A percentile compares a stretch with the other conserved stretches of the same genome.
These are phyloP conservation scores for Penicillium fuscoglaucum DNA, from an alignment of 2,329 filamentous ascomycete species.

Conservation along the genomic window DNA sequence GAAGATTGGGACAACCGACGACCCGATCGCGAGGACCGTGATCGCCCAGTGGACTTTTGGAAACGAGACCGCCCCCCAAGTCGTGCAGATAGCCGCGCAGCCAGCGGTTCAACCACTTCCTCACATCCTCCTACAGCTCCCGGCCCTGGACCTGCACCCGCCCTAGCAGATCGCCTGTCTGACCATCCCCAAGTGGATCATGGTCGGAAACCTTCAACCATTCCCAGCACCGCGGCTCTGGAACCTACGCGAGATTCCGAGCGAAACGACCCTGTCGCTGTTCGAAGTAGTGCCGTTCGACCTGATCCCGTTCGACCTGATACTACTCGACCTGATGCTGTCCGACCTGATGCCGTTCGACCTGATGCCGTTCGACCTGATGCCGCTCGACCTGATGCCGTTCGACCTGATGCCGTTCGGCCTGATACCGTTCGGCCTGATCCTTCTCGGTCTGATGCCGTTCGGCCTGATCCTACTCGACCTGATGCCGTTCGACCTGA, in stretches of 20 bases:
- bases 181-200: constrained; percentile 30
- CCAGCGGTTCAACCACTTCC: constrained; percentile 26
- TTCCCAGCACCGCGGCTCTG: constrained; percentile 15
- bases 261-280: not conserved
- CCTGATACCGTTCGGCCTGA: not conserved
- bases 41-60: constrained; percentile 37
- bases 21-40: constrained; percentile 30
- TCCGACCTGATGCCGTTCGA: not conserved
- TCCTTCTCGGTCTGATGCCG: constrained; percentile 2
- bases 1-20: constrained; percentile 33
- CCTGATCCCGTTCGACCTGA: constrained; percentile 27
- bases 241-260: constrained; percentile 36
- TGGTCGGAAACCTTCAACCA: constrained; percentile 26
- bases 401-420: constrained; percentile 25
- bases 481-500: not conserved
- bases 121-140: constrained; percentile 15
- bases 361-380: constrained; percentile 25
- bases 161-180: constrained; percentile 23
- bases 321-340: not conserved
- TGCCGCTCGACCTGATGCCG: not conserved
- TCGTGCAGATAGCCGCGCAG: constrained; percentile 32
- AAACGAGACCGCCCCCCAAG: constrained; percentile 44
- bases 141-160: constrained; percentile 16
- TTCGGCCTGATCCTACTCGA: constrained; percentile 26
- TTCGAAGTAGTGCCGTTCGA: constrained; percentile 27